phyloP scores from a whole-genome alignment of 805 yeast species.

The Metschnikowia corniflorae region DNA sequence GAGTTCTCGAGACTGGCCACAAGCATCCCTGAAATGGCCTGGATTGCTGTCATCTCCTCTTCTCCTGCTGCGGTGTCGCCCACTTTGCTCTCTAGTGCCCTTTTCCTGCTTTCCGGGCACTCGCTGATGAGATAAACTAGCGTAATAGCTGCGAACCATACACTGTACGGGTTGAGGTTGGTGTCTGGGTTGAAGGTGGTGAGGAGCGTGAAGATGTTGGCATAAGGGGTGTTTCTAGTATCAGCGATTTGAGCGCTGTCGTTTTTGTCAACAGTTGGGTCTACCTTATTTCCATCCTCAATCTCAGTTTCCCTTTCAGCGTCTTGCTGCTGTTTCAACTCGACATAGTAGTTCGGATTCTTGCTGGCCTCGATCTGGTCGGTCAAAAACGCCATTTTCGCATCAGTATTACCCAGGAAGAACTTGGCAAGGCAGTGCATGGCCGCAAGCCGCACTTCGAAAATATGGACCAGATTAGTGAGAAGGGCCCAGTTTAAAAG shows the following conservation, averaged over 20 bases:
- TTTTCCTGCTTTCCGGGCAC: constrained; percentile 44
- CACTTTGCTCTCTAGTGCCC: constrained; percentile 45
- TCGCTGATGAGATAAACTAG: constrained; percentile 61
- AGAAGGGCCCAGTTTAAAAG: constrained; percentile 78
- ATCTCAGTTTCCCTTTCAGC: neutral
- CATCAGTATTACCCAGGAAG: constrained; percentile 58
- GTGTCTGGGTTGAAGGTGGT: constrained; percentile 65
- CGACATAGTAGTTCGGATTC: constrained; percentile 23
- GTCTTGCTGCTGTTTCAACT: constrained; percentile 10
- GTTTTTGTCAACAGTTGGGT: constrained; percentile 5
- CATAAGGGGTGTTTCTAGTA: constrained; percentile 31
- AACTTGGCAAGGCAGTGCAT: constrained; percentile 63
- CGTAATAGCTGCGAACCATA: constrained; percentile 77
- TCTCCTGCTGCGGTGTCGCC: constrained; percentile 65
- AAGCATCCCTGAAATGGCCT: constrained; percentile 72
- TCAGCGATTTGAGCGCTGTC: neutral
- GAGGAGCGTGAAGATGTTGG: constrained; percentile 66
- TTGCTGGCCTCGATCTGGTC: constrained; percentile 55
- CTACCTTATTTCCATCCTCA: constrained; percentile 1
- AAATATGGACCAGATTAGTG: constrained; percentile 78
- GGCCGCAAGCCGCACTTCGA: constrained; percentile 78
- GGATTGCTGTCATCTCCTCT: constrained; percentile 66
- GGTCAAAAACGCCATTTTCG: constrained; percentile 57
- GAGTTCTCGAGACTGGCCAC: constrained; percentile 54
- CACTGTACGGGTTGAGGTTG: constrained; percentile 77